Conservation (phyloP, 129 eudicot species). For the Deinandra increscens region DNA sequence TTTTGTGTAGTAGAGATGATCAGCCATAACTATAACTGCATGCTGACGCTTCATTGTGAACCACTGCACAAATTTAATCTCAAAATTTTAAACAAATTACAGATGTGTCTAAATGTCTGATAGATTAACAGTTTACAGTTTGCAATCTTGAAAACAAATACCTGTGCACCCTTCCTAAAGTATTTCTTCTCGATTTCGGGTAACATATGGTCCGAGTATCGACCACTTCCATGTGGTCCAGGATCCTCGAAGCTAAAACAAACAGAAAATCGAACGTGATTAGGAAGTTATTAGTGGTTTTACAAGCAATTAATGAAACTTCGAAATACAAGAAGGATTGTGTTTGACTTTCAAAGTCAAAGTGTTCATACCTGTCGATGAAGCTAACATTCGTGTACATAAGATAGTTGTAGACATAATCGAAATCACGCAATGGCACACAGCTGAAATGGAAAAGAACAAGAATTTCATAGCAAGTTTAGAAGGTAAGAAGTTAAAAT, state of each 20-base stretch:
- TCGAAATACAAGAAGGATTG: neutral
- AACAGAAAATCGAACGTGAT: conserved; percentile 14
- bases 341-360: conserved; percentile 14
- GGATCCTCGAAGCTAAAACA: conserved; percentile 82
- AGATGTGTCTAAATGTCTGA: neutral
- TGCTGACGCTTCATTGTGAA: conserved; percentile 91
- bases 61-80: conserved; percentile 52
- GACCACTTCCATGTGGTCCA: conserved; percentile 96
- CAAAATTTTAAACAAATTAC: conserved; percentile 6
- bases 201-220: conserved; percentile 85
- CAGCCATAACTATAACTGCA: conserved; percentile 68
- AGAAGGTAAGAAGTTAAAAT: conserved; percentile 4
- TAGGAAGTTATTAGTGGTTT: neutral
- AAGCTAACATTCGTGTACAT: conserved; percentile 89
- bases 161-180: conserved; percentile 97
- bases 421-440: conserved; percentile 76
- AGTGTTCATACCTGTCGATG: conserved; percentile 65
- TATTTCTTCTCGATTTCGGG: conserved; percentile 82
- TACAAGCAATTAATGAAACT: neutral
- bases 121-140: neutral
- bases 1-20: conserved; percentile 64
- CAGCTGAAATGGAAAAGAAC: conserved; percentile 58
- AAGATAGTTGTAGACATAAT: conserved; percentile 87
- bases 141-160: conserved; percentile 19
- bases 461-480: conserved; percentile 1